Evolutionary conservation across 208 protist genomes (phyloP), one percentile per base, ranked within the genome.

Genomic region (Wallacemonas sp.): DNA sequence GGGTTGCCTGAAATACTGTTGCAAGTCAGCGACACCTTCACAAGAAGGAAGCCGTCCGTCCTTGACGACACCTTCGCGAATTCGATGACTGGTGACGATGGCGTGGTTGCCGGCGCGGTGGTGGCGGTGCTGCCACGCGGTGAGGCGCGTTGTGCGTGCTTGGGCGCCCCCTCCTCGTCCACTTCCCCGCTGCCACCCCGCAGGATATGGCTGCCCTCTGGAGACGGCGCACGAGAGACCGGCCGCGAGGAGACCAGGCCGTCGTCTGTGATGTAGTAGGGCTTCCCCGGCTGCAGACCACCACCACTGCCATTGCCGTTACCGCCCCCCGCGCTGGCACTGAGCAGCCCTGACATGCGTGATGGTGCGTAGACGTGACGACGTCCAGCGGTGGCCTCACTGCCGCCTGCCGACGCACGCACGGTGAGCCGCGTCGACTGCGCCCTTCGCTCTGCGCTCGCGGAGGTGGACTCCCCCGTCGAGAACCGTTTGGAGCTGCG

Each of bases 1-100:
- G 75, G 75, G 68, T 86, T 87, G 10, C 85, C 85, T 15, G 81
- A 87, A 48, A 91, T 80, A 68, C 80, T 78, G 61, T 88, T 91
- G 71, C 78, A 81, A 19, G 70, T 39, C 19, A 91, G 73, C 13
- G 81, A 78, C 3, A 71, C 74, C 1, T 68, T 79, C 13, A 92
- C 64, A 26, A 58, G 66, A 32, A 92, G 60, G 32, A 76, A 71
- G n/a, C 83, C 79, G 15, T 85, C 77, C 15, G 83, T 85, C 26
- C 68, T 54, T 17, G 79, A 76, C 12, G 59, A 37, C 10, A 57
- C 3, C 32, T 6, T 24, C 30, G 9, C 9, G 30, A 57, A 57
- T 26, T 15, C 12, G n/a, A 21, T 19, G 6, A 32, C 30, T 21
- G 19, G 0, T 6, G 46, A 34, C 46, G 46, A 8, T n/a, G n/a